These are phyloP conservation scores for Neoascochyta sp. DNA, from an alignment of 2,329 filamentous ascomycete genomes.

Conservation along the genomic window DNA sequence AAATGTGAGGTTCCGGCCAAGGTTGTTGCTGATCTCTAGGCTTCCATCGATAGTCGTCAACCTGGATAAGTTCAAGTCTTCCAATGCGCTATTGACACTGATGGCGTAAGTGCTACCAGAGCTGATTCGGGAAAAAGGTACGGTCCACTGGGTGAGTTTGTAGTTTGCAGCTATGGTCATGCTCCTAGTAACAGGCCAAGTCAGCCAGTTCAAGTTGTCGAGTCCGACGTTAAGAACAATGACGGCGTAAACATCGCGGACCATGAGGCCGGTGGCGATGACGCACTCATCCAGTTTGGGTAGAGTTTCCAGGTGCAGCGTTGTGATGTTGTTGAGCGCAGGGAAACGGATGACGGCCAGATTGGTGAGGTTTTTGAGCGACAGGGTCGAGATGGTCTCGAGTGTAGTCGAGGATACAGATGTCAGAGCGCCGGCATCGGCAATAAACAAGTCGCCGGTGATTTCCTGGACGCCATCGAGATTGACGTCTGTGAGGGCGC, in stretches of 20 bases:
- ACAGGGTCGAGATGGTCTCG: slow-evolving; percentile 8
- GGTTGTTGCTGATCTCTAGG: slow-evolving; percentile 12
- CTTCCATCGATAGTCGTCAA: slow-evolving; percentile 13
- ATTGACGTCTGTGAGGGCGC: slow-evolving; percentile 11
- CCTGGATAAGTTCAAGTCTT: slow-evolving; percentile 7
- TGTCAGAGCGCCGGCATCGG: slow-evolving; percentile 8
- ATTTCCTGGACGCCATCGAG: slow-evolving; percentile 15
- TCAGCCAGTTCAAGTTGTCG: slow-evolving; percentile 19
- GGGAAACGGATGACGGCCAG: slow-evolving; percentile 16
- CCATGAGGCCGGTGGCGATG: slow-evolving; percentile 8
- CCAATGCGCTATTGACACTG: slow-evolving; percentile 8
- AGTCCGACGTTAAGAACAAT: slow-evolving; percentile 15
- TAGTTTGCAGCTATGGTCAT: slow-evolving; percentile 17
- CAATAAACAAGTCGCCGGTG: slow-evolving; percentile 11
- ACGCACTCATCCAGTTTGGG: slow-evolving; percentile 7
- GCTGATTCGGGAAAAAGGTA: slow-evolving; percentile 16
- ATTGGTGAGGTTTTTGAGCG: slow-evolving; percentile 15
- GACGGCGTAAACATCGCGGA: slow-evolving; percentile 13
- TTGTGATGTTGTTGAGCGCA: slow-evolving; percentile 12
- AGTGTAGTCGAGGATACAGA: slow-evolving; percentile 17
- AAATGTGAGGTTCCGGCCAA: slow-evolving; percentile 6
- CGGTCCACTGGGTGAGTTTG: slow-evolving; percentile 8
- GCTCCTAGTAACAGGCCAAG: slow-evolving; percentile 14
- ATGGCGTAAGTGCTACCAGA: slow-evolving; percentile 12
- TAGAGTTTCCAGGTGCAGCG: slow-evolving; percentile 11